phyloP scores from a whole-genome alignment of 495 filamentous ascomycete genomes.

The Polyplosphaeria fusca region DNA sequence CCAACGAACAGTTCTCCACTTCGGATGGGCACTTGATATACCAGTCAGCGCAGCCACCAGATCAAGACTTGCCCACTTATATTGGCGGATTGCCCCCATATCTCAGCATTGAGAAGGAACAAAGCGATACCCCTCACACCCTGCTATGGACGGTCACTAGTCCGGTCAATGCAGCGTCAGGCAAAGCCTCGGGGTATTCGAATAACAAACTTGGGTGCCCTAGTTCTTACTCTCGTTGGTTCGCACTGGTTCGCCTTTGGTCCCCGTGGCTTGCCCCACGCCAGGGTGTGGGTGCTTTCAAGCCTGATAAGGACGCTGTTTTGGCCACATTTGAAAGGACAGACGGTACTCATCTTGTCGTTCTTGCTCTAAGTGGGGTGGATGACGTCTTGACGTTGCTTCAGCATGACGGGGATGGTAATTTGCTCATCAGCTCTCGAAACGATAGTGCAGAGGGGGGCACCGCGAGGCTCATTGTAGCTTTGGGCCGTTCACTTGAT shows the following conservation, averaged over 20 bases:
- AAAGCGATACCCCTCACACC: slow-evolving; percentile 65
- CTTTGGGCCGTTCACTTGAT: slow-evolving; percentile 73
- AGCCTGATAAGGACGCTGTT: slow-evolving; percentile 71
- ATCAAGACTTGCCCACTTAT: slow-evolving; percentile 54
- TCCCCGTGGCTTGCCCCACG: slow-evolving; percentile 82
- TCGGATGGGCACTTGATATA: slow-evolving; percentile 64
- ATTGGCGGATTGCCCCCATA: slow-evolving; percentile 58
- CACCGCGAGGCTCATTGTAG: slow-evolving; percentile 63
- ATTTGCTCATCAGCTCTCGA: slow-evolving; percentile 63
- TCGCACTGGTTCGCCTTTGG: slow-evolving; percentile 75
- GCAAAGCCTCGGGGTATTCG: slow-evolving; percentile 53
- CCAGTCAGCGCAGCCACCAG: slow-evolving; percentile 32
- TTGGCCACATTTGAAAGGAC: slow-evolving; percentile 74
- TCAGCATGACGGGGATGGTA: slow-evolving; percentile 61
- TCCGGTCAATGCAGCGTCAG: slow-evolving; percentile 52
- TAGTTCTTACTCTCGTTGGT: slow-evolving; percentile 60
- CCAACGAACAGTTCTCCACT: slow-evolving; percentile 57
- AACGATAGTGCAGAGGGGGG: slow-evolving; percentile 62
- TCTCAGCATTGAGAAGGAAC: slow-evolving; percentile 56
- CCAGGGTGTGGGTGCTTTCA: slow-evolving; percentile 67
- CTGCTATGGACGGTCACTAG: slow-evolving; percentile 67
- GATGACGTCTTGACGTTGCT: slow-evolving; percentile 70
- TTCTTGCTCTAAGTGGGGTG: slow-evolving; percentile 76
- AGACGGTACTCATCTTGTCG: slow-evolving; percentile 74
- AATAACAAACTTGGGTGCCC: slow-evolving; percentile 62